Conservation (phyloP, 345 rosid species). For the Salix udensis region DNA sequence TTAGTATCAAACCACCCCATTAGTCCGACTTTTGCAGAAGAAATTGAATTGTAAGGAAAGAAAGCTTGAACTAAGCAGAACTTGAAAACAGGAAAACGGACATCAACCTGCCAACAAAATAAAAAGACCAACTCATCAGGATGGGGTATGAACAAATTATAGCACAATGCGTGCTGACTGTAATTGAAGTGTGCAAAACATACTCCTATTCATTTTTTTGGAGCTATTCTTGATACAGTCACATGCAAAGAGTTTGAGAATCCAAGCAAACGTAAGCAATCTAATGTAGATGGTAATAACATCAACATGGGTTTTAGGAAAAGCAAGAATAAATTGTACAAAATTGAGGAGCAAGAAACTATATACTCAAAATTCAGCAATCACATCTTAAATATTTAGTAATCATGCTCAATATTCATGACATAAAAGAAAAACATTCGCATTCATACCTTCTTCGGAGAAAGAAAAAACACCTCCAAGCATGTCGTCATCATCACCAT, state of each 20-base stretch:
- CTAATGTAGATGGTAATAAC: background rate
- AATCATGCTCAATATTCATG: background rate
- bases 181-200: background rate
- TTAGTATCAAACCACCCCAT: conserved; percentile 37
- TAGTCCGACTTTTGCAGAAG: conserved; percentile 17
- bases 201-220: too few relatives aligned
- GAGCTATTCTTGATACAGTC: background rate
- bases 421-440: background rate
- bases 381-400: conserved; percentile 12
- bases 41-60: conserved; percentile 6
- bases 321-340: background rate
- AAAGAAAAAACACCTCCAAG: conserved; percentile 91
- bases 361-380: background rate
- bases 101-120: conserved; percentile 45
- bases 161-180: background rate
- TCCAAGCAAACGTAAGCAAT: background rate
- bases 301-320: background rate
- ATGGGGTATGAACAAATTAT: background rate
- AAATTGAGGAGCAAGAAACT: background rate
- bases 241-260: background rate
- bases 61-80: background rate
- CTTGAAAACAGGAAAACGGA: conserved; percentile 9
- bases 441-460: conserved; percentile 76
- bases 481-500: conserved; percentile 71
- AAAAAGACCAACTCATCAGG: conserved; percentile 2